Evolutionary conservation across 345 rosid species (phyloP).

Genomic region (Aquilaria malaccensis): DNA sequence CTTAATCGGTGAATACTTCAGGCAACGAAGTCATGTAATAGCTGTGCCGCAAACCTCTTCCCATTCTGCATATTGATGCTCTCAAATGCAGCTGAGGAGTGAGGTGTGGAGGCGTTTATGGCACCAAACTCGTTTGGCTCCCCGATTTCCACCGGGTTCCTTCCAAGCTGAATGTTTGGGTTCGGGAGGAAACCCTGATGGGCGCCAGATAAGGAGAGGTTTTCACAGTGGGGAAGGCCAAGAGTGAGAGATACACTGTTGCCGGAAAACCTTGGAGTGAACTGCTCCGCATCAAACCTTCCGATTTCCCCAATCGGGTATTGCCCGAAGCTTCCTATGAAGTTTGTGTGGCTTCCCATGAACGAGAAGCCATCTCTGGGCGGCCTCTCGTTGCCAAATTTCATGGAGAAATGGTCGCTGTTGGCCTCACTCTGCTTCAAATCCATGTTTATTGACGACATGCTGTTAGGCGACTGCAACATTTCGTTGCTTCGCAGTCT

Average conservation of each 20-base stretch:
- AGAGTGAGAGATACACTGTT: slow-evolving; percentile 89
- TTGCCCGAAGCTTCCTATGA: slow-evolving; percentile 79
- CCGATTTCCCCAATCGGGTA: slow-evolving; percentile 85
- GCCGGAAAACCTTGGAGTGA: slow-evolving; percentile 62
- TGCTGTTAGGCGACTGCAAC: slow-evolving; percentile 36
- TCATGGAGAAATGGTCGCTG: slow-evolving; percentile 43
- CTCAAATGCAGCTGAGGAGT: slow-evolving; percentile 61
- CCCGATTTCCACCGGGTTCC: slow-evolving; percentile 54
- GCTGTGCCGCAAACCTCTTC: slow-evolving; percentile 82
- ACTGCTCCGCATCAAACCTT: slow-evolving; percentile 70
- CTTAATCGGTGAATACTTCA: slow-evolving; percentile 19
- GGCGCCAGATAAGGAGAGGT: slow-evolving; percentile 61
- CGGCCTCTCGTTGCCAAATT: slow-evolving; percentile 53
- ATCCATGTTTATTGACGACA: slow-evolving; percentile 39
- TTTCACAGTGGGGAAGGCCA: slow-evolving; percentile 88
- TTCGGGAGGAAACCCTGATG: slow-evolving; percentile 72
- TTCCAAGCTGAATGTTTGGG: slow-evolving; percentile 72
- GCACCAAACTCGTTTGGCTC: slow-evolving; percentile 63
- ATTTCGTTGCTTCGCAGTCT: slow-evolving; percentile 45
- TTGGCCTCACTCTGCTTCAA: slow-evolving; percentile 36
- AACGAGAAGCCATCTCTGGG: slow-evolving; percentile 69
- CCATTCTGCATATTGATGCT: slow-evolving; percentile 74
- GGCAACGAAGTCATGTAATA: slow-evolving; percentile 87
- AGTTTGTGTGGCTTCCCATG: slow-evolving; percentile 61
- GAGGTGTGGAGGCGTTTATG: slow-evolving; percentile 38